Conservation (phyloP, 169 alveolate genomes). For the Cryptosporidium sp. region DNA sequence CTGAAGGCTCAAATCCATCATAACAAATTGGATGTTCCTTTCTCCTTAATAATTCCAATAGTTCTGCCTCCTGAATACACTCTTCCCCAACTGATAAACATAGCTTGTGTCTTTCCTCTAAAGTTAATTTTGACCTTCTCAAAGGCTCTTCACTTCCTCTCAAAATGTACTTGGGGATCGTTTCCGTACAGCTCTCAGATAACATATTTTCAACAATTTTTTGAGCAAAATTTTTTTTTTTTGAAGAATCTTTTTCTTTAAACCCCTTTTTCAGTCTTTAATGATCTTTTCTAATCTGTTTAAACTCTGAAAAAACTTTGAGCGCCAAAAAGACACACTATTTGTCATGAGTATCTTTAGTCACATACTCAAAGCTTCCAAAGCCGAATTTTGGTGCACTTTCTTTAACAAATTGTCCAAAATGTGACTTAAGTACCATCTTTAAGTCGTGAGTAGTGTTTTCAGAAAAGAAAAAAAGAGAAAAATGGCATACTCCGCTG, state of each 20-base stretch:
- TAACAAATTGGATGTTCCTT: slow-evolving; percentile 92
- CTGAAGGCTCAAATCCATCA: slow-evolving; percentile 99
- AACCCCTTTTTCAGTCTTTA: background rate
- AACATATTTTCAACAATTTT: background rate
- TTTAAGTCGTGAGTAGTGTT: background rate
- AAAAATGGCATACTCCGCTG: background rate
- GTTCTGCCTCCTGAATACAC: slow-evolving; percentile 86
- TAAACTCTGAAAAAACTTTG: background rate
- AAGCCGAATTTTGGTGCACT: too few species aligned
- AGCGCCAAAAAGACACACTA: background rate
- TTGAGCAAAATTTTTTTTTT: background rate
- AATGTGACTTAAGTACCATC: background rate
- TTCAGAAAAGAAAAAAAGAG: background rate
- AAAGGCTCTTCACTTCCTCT: slow-evolving; percentile 55
- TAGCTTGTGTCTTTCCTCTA: slow-evolving; percentile 78
- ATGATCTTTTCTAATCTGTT: background rate
- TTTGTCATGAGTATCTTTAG: background rate
- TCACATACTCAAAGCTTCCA: background rate
- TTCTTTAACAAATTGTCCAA: background rate
- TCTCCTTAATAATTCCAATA: slow-evolving; percentile 80
- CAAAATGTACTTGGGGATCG: slow-evolving; percentile 48
- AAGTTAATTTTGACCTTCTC: slow-evolving; percentile 51
- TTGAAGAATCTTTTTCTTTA: background rate
- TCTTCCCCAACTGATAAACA: slow-evolving; percentile 85
- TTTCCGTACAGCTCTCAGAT: slow-evolving; percentile 5